phyloP scores from a whole-genome alignment of 169 alveolate species.

The Eimeria maxima region DNA sequence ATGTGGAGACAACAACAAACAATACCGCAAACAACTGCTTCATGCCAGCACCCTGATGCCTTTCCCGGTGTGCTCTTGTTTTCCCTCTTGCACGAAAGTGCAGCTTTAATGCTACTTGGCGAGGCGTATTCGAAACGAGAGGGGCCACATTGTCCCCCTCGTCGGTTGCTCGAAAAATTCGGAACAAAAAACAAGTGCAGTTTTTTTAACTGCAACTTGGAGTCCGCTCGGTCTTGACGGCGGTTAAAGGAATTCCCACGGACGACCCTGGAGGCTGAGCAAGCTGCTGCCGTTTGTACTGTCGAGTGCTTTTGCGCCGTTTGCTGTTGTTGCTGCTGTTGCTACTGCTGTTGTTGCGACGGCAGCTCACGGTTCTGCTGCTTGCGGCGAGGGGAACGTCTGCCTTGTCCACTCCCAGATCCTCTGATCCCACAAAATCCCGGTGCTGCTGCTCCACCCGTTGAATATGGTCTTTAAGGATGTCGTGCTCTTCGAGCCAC shows the following conservation, averaged over 20 bases:
- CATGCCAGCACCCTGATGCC: slow-evolving; percentile 11
- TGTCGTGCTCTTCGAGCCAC: slow-evolving; percentile 47
- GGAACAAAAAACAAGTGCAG: slow-evolving; percentile 18
- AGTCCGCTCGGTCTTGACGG: slow-evolving; percentile 25
- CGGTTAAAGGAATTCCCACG: slow-evolving; percentile 28
- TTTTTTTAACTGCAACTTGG: slow-evolving; percentile 32
- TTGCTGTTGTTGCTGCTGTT: slow-evolving; percentile 49
- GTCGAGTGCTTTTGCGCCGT: slow-evolving; percentile 34
- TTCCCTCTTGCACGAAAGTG: slow-evolving; percentile 48
- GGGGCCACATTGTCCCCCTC: slow-evolving; percentile 14
- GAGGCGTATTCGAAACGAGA: background rate
- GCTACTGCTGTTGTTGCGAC: slow-evolving; percentile 60
- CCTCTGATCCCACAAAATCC: background rate
- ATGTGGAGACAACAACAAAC: background rate
- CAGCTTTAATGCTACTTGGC: background rate
- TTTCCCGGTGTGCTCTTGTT: background rate
- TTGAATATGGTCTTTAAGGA: slow-evolving; percentile 41
- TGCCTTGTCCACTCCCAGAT: slow-evolving; percentile 1
- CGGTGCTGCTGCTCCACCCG: slow-evolving; percentile 57
- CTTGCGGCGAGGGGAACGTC: background rate
- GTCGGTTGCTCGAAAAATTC: slow-evolving; percentile 7
- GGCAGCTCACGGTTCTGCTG: slow-evolving; percentile 26
- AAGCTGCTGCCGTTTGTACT: slow-evolving; percentile 44
- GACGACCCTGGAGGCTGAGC: background rate
- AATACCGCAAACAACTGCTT: background rate